Base-by-base conservation (phyloP, 768 basidiomycete species). In the Suillus occidentalis region DNA sequence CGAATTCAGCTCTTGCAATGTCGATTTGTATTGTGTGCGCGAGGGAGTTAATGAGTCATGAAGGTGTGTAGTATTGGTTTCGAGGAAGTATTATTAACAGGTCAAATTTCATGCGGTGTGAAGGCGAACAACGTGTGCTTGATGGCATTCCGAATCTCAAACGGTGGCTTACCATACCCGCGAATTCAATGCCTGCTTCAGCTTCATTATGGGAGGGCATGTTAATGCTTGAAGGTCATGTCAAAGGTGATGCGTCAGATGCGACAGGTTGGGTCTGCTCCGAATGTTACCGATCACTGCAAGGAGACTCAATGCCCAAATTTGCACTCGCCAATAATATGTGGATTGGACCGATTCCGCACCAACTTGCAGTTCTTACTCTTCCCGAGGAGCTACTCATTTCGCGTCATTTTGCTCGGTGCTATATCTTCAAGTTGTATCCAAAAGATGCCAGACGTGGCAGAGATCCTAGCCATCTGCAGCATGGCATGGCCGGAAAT, bases 281-380 rank as follows among this genome's bases (percentile, higher is more conserved):
- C 2, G 12, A 49, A 4, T 49, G 47, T 49, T 5, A 5, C 0
- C 1, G 3, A 22, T 22, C 47, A 22, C 47, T 49, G 1, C n/a
- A n/a, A n/a, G n/a, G n/a, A 6, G 6, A 12, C 0, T 1, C 47
- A 22, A 49, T 49, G 47, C 47, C 47, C 1, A 49, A 42, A 8
- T 62, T 76, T 2, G 63, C 76, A 0, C 72, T 83, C 0, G 77
- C 76, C 1, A 83, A 83, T 63, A 63, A 70, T 7, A 69, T 82
- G 69, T 83, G 82, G 81, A 68, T 83, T 25, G 80, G 81, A 0
- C 49, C 68, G 0, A 58, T 76, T 7, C 82, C 80, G 0, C 43
- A 28, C 0, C 61, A 75, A 39, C 65, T 83, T 0, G 0, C 60
- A 5, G 37, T 64, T 0, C 67, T 82, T 0, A 79, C 77, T 0